phyloP scores from a whole-genome alignment of 2,329 filamentous ascomycete species.

The Neofusicoccum sp. region DNA sequence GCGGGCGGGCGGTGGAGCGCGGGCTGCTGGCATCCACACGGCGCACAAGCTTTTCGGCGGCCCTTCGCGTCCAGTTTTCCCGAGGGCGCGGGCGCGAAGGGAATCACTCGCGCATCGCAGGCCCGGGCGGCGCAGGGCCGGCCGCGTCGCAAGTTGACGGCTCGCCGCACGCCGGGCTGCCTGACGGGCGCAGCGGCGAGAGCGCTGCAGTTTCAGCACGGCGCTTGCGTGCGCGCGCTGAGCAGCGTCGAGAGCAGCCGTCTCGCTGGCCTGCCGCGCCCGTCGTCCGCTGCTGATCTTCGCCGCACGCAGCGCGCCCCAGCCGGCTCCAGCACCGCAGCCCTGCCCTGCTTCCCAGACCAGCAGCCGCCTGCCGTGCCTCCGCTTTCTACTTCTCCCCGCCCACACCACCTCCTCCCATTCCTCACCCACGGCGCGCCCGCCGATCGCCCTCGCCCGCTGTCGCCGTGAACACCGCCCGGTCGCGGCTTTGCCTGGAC shows the following conservation, averaged over 20 bases:
- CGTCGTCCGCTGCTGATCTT: conserved; percentile 4
- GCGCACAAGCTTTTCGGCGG: conserved; percentile 2
- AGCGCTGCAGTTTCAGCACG: conserved; percentile 3
- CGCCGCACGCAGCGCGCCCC: conserved; percentile 7
- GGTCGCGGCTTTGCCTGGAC: neutral
- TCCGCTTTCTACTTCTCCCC: conserved; percentile 5
- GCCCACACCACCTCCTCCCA: neutral
- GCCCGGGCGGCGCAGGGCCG: neutral
- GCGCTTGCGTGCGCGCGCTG: neutral
- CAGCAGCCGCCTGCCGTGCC: conserved; percentile 2
- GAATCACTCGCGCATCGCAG: neutral
- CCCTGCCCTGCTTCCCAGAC: neutral
- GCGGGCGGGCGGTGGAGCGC: neutral
- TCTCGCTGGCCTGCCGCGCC: neutral
- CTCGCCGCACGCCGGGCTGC: neutral
- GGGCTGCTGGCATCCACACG: neutral
- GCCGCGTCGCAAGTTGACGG: conserved; percentile 9
- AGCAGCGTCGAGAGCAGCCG: neutral
- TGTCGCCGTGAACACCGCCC: neutral
- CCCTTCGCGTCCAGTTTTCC: neutral
- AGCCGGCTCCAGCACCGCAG: neutral
- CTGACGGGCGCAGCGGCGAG: neutral
- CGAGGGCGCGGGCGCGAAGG: neutral
- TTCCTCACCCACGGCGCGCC: conserved; percentile 3
- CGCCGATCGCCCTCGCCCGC: neutral